Evolutionary conservation across 345 rosid species (phyloP).

Genomic region (Balakata baccata): DNA sequence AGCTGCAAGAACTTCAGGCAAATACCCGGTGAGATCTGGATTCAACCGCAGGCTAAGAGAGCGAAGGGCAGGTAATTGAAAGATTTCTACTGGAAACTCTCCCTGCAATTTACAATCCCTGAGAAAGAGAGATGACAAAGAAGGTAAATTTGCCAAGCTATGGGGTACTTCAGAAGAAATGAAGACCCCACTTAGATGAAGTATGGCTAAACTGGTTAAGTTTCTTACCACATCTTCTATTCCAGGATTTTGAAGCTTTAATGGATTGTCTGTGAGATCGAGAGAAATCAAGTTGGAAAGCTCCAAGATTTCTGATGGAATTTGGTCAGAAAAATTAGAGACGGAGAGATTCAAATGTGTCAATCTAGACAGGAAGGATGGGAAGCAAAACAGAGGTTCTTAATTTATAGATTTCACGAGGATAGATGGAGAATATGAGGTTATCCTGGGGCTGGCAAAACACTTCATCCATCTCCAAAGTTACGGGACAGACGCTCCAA

Average conservation of each 20-base stretch:
- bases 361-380: not conserved
- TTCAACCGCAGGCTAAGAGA: not conserved
- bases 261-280: not conserved
- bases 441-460: too few species aligned
- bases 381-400: not conserved
- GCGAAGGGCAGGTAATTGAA: not conserved
- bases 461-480: too few species aligned
- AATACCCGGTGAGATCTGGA: not conserved
- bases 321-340: not conserved
- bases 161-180: not conserved
- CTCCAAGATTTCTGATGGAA: not conserved
- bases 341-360: not conserved
- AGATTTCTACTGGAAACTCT: not conserved
- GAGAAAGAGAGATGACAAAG: not conserved
- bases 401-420: not conserved
- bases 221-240: not conserved
- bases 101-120: not conserved
- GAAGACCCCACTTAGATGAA: not conserved
- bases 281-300: not conserved
- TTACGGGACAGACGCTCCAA: too few species aligned
- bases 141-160: not conserved
- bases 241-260: not conserved
- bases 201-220: not conserved
- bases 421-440: not conserved
- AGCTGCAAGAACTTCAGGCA: conserved; percentile 11